A percentile compares a stretch with the other conserved stretches of the same genome.
Evolutionary conservation across 352 stramenopile genomes (phyloP).

Genomic region (Globisporangium megalacanthum): DNA sequence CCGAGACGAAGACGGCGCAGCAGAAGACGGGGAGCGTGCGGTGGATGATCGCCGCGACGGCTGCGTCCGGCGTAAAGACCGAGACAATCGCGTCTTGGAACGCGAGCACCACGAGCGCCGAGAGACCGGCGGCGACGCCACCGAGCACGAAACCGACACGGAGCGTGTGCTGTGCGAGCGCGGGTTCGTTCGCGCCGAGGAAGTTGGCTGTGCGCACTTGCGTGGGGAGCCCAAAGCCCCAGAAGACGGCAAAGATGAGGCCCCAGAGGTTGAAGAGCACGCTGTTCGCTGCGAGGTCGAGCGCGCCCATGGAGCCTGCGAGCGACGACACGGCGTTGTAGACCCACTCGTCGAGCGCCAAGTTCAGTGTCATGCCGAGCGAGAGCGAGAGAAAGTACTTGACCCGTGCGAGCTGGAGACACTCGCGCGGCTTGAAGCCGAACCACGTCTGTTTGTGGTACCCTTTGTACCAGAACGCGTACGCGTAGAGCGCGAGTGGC

Average conservation of each 20-base stretch:
- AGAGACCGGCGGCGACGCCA: constrained; percentile 42
- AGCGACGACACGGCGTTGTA: constrained; percentile 76
- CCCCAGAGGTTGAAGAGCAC: constrained; percentile 83
- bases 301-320: constrained; percentile 50
- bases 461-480: constrained; percentile 75
- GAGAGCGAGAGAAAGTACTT: constrained; percentile 60
- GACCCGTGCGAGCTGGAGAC: constrained; percentile 59
- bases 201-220: constrained; percentile 78
- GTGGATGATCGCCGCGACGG: constrained; percentile 43
- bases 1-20: constrained; percentile 64
- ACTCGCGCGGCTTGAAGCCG: constrained; percentile 47
- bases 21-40: constrained; percentile 65
- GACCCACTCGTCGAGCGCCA: constrained; percentile 74
- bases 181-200: constrained; percentile 56
- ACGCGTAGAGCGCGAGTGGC: constrained; percentile 53
- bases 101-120: constrained; percentile 40
- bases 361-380: constrained; percentile 71
- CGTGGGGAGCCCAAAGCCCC: constrained; percentile 74
- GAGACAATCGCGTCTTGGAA: constrained; percentile 42
- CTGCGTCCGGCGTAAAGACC: constrained; percentile 64
- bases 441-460: constrained; percentile 82
- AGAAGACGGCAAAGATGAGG: constrained; percentile 80
- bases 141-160: constrained; percentile 64
- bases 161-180: constrained; percentile 48
- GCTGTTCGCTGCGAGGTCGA: constrained; percentile 70